Percentiles rank a stretch among this genome's conserved stretches.
These are phyloP conservation scores for Scleroderma citrinum DNA, from an alignment of 768 basidiomycete genomes.

Conservation along the genomic window DNA sequence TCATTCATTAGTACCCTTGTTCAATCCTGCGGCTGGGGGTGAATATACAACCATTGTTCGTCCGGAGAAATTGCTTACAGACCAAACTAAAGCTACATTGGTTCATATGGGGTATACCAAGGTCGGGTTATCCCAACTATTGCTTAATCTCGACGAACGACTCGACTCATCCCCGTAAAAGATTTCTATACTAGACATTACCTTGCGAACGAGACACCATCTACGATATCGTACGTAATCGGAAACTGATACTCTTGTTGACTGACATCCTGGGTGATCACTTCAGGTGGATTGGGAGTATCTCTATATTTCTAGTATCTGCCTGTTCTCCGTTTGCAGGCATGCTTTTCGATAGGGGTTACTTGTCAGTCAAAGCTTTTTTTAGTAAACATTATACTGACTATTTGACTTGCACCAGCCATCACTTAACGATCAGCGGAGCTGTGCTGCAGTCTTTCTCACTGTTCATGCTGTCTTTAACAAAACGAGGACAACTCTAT, in stretches of 20 bases:
- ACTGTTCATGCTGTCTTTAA: slow-evolving; percentile 38
- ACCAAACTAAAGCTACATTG: slow-evolving; percentile 23
- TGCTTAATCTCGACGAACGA: background rate
- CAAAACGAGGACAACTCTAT: slow-evolving; percentile 36
- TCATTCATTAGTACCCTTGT: slow-evolving; percentile 22
- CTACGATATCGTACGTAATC: slow-evolving; percentile 30
- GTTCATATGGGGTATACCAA: slow-evolving; percentile 39
- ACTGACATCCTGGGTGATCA: background rate
- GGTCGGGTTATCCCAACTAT: slow-evolving; percentile 10
- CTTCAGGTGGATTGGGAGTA: slow-evolving; percentile 41
- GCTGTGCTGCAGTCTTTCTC: slow-evolving; percentile 16
- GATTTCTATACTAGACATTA: slow-evolving; percentile 36
- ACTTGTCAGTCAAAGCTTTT: slow-evolving; percentile 34
- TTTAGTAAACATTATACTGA: background rate
- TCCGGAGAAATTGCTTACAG: background rate
- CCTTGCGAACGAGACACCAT: slow-evolving; percentile 28
- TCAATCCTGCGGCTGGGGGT: slow-evolving; percentile 32
- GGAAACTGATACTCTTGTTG: background rate
- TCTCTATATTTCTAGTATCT: slow-evolving; percentile 36
- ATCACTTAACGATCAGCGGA: slow-evolving; percentile 10
- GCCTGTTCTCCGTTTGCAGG: slow-evolving; percentile 38
- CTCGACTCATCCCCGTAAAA: slow-evolving; percentile 8
- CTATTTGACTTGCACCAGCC: background rate
- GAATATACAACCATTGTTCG: background rate
- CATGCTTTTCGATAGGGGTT: slow-evolving; percentile 45